phyloP scores from a whole-genome alignment of 106 monocot genomes.

The Dendrobium huoshanense region DNA sequence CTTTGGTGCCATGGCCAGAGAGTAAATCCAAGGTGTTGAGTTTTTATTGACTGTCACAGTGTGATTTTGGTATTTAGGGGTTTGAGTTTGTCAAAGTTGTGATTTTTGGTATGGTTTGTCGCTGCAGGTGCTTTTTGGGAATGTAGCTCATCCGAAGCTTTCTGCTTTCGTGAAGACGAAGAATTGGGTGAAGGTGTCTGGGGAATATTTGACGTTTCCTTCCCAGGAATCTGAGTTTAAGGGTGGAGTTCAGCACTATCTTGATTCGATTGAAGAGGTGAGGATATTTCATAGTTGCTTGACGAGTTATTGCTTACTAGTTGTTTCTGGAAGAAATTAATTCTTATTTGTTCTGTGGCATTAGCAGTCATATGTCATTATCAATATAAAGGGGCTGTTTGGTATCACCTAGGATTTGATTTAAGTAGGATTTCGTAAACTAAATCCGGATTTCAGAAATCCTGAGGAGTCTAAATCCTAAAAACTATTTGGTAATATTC shows the following conservation, averaged over 20 bases:
- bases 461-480: too few species aligned
- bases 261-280: constrained; percentile 84
- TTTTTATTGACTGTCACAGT: background rate
- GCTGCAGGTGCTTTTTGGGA: constrained; percentile 68
- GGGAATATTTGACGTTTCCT: constrained; percentile 51
- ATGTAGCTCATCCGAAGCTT: constrained; percentile 76
- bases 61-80: background rate
- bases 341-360: background rate
- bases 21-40: constrained; percentile 60
- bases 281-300: background rate
- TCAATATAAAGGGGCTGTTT: background rate
- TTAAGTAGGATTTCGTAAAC: too few species aligned
- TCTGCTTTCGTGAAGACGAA: constrained; percentile 48
- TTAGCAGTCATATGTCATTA: background rate
- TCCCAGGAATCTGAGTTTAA: constrained; percentile 50
- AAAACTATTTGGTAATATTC: too few species aligned
- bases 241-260: constrained; percentile 57
- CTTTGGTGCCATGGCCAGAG: constrained; percentile 69
- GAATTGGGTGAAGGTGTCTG: constrained; percentile 64
- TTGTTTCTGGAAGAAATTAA: background rate
- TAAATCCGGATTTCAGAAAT: too few species aligned
- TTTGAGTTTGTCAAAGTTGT: background rate
- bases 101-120: constrained; percentile 11
- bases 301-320: background rate
- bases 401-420: too few species aligned